Conservation (phyloP, 2,329 filamentous ascomycete genomes). For the Aspergillus glaucus region DNA sequence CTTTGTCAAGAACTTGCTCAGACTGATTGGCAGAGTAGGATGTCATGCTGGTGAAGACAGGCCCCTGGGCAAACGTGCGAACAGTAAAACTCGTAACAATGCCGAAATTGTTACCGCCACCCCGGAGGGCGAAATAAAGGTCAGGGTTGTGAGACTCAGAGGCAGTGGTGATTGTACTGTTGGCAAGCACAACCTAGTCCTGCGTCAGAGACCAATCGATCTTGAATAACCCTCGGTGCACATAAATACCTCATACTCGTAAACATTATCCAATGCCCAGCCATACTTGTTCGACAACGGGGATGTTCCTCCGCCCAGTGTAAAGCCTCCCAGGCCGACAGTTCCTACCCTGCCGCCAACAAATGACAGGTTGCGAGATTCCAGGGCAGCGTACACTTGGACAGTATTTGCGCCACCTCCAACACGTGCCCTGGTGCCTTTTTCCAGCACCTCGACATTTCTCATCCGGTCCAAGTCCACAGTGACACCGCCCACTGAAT, state of each 20-base stretch:
- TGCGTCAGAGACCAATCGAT: background rate
- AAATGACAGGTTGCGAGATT: slow-evolving; percentile 10
- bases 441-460: slow-evolving; percentile 6
- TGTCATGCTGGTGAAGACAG: slow-evolving; percentile 2
- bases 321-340: slow-evolving; percentile 34
- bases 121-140: slow-evolving; percentile 38
- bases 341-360: slow-evolving; percentile 35
- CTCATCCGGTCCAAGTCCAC: slow-evolving; percentile 3
- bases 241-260: slow-evolving; percentile 4
- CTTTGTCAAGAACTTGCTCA: slow-evolving; percentile 2
- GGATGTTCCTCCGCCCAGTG: slow-evolving; percentile 32
- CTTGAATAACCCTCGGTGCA: no score
- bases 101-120: slow-evolving; percentile 39
- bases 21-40: slow-evolving; percentile 3
- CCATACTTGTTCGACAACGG: slow-evolving; percentile 24
- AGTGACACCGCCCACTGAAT: background rate
- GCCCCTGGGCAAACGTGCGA: background rate
- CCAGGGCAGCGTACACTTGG: slow-evolving; percentile 6
- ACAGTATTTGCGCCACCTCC: slow-evolving; percentile 3
- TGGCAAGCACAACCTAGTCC: background rate
- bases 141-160: slow-evolving; percentile 28
- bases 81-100: slow-evolving; percentile 24
- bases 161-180: slow-evolving; percentile 29
- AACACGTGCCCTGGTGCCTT: slow-evolving; percentile 1
- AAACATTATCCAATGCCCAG: slow-evolving; percentile 18